Percentiles rank a stretch among this genome's conserved stretches.
Evolutionary conservation across 768 basidiomycete genomes (phyloP).

Genomic region (Lentinula lateritia): DNA sequence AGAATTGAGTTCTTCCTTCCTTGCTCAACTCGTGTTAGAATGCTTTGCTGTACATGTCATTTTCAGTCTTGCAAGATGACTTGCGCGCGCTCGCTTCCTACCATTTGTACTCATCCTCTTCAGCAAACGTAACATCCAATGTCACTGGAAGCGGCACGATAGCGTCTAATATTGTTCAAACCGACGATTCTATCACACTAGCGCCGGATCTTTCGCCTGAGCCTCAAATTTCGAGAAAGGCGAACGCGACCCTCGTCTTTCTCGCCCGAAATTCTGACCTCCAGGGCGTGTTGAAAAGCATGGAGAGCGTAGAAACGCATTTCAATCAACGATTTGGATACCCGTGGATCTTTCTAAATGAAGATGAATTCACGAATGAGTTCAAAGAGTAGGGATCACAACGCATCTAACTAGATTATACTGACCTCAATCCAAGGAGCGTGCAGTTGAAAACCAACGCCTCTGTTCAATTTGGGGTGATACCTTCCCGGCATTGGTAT

Average conservation of each 20-base stretch:
- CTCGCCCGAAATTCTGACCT: constrained; percentile 47
- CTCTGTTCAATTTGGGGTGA: constrained; percentile 42
- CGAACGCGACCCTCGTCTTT: constrained; percentile 57
- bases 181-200: neutral
- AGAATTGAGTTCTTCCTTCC: too few relatives aligned
- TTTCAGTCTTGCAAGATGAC: neutral
- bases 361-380: constrained; percentile 47
- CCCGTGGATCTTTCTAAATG: constrained; percentile 62
- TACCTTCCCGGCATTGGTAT: constrained; percentile 57
- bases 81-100: neutral
- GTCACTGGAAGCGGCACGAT: neutral
- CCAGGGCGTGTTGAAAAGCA: constrained; percentile 36
- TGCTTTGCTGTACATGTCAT: neutral
- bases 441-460: constrained; percentile 17
- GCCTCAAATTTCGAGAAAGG: constrained; percentile 16
- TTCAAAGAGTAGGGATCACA: constrained; percentile 36
- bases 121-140: neutral
- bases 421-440: constrained; percentile 16
- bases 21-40: neutral
- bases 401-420: neutral
- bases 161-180: neutral
- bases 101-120: neutral
- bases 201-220: neutral
- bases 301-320: constrained; percentile 49
- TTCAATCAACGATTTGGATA: constrained; percentile 58